Evolutionary conservation across 768 basidiomycete genomes (phyloP), one percentile per base, ranked within the genome.

Genomic region (Lyophyllum atratum): DNA sequence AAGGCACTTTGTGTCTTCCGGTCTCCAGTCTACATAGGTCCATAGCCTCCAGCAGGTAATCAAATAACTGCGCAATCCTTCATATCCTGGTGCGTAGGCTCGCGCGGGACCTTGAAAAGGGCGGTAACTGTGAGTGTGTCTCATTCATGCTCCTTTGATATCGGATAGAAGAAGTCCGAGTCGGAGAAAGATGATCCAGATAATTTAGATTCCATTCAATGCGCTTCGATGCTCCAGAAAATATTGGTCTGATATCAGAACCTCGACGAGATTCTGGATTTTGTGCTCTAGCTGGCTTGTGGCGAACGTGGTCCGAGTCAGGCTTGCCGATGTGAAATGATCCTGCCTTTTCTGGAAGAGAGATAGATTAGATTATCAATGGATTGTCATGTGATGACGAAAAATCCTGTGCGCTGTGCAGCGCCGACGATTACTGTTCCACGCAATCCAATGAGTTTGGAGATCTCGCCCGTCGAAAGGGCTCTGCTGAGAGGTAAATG

Each of bases 401-500:
- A 58, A 61, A 60, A 56, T 58, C 52, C n/a, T 21, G n/a, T n/a
- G n/a, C n/a, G n/a, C n/a, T 40, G 8, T 19, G 12, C 33, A 14
- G 7, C 15, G 22, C 4, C 24, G 46, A 29, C 40, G 49, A 53
- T 56, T 45, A 55, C 46, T 52, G 19, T 17, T 44, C 34, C 21
- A 43, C 55, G 19, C 19, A 54, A 43, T 39, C 21, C 54, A 42
- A 70, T 70, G 68, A 62, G 57, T 53, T 47, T 60, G 52, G 58
- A 63, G 56, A 52, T 69, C 65, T 48, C 60, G 33, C 49, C 67
- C 44, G 66, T 88, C 55, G 83, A 91, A 70, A 83, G 76, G 61
- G 77, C 80, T 34, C 73, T 91, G 19, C 70, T 91, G n/a, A 69
- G 68, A 40, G 86, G 86, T 4, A 65, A 67, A 64, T 80, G 79